These are phyloP conservation scores for Jatropha multifida DNA, from an alignment of 441 rosid genomes.

Conservation along the genomic window DNA sequence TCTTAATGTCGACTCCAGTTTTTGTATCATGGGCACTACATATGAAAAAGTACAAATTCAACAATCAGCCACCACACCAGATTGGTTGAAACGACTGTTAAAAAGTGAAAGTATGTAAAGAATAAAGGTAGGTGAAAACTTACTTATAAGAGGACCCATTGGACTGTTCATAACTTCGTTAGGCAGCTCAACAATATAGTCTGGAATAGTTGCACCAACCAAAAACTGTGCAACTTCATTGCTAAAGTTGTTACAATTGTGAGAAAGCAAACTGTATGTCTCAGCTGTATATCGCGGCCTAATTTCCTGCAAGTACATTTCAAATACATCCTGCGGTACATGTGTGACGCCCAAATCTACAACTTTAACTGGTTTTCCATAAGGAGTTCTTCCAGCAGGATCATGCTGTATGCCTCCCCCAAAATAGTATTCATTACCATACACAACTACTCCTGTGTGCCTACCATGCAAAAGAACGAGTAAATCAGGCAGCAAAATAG, in stretches of 20 bases:
- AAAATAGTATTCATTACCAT: constrained; percentile 77
- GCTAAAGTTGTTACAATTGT: constrained; percentile 95
- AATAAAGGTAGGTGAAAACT: constrained; percentile 32
- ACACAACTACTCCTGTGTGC: constrained; percentile 92
- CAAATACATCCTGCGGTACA: constrained; percentile 82
- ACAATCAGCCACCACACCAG: background rate
- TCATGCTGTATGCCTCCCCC: constrained; percentile 87
- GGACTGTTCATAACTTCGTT: constrained; percentile 90
- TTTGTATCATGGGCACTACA: constrained; percentile 96
- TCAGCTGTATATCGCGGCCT: constrained; percentile 86
- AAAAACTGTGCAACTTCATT: constrained; percentile 89
- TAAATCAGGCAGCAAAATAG: background rate
- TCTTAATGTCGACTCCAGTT: constrained; percentile 69
- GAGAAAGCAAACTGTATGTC: constrained; percentile 71
- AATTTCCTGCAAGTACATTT: constrained; percentile 80
- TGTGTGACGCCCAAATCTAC: constrained; percentile 78
- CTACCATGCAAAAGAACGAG: constrained; percentile 34
- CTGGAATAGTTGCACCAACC: constrained; percentile 76
- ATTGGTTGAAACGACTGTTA: background rate
- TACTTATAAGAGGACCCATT: constrained; percentile 83
- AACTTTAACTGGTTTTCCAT: constrained; percentile 73
- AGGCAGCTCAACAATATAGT: constrained; percentile 83
- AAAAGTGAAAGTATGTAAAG: background rate
- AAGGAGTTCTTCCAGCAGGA: constrained; percentile 66
- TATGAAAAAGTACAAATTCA: background rate